A percentile compares a stretch with the other conserved stretches of the same genome.
phyloP scores from a whole-genome alignment of 768 basidiomycete genomes.

The Chalciporus sphaerocephalus region DNA sequence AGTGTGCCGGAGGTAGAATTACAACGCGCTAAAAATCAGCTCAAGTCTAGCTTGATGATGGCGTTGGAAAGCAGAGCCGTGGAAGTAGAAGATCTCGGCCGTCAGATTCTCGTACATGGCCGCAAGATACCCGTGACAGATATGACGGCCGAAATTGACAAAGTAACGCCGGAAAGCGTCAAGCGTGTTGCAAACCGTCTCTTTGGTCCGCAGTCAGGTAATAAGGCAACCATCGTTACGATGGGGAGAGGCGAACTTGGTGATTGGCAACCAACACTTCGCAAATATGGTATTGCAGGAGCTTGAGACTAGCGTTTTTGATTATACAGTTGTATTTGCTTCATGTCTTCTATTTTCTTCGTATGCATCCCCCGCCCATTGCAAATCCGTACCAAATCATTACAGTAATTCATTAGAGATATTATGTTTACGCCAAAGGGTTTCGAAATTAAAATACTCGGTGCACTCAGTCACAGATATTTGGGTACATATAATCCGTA shows the following conservation, averaged over 20 bases:
- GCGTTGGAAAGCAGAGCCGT: conserved; percentile 83
- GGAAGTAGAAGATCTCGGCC: conserved; percentile 85
- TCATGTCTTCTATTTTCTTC: too few relatives aligned
- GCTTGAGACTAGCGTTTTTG: conserved; percentile 10
- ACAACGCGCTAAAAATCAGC: conserved; percentile 88
- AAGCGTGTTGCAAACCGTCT: conserved; percentile 72
- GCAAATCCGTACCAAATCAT: not conserved
- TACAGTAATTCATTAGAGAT: not conserved
- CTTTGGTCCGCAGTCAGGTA: conserved; percentile 59
- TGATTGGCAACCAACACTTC: conserved; percentile 57
- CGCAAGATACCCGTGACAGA: conserved; percentile 84
- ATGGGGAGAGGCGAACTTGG: conserved; percentile 81
- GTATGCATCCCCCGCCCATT: not conserved
- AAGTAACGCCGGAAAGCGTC: conserved; percentile 64
- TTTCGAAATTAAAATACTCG: not conserved
- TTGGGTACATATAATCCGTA: conserved; percentile 48
- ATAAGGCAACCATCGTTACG: conserved; percentile 72
- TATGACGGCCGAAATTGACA: conserved; percentile 85
- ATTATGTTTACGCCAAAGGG: not conserved
- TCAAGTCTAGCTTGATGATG: conserved; percentile 92
- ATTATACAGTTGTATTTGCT: not conserved
- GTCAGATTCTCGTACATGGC: conserved; percentile 87
- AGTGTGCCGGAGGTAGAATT: conserved; percentile 67
- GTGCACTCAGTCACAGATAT: conserved; percentile 48
- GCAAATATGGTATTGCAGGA: conserved; percentile 62